Base-by-base conservation (phyloP, 2,329 filamentous ascomycete genomes). In the Colletotrichum godetiae region DNA sequence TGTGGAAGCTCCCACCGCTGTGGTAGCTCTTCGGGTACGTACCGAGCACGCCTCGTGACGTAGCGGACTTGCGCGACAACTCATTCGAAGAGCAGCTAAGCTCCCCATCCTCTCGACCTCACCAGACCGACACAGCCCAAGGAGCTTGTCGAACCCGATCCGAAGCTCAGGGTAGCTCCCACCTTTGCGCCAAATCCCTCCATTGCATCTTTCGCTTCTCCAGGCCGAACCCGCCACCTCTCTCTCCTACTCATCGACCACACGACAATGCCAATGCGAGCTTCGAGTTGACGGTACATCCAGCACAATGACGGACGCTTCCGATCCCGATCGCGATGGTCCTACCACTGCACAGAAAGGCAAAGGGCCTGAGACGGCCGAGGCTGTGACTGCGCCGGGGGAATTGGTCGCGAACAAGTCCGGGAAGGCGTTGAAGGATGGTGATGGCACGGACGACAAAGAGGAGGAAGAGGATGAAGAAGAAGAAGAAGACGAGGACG, bases 231-330 rank as follows among this genome's bases (percentile, higher is more conserved):
- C 58, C 42, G 46, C 67, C 46, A n/a, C 35, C 37, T 8, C 19
- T n/a, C 55, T 19, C 22, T 24, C 27, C 12, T 46, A 19, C 33
- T 27, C 29, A 60, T 22, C 37, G 29, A 24, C 67, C 35, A 68
- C 57, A 46, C 70, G 46, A 62, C 67, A 49, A 74, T 75, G 70
- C 57, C 58, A 56, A 27, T 68, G 55, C 59, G 5, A 53, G 61
- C 46, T 37, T 56, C 37, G 22, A 55, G 62, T 62, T 64, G 68
- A 57, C 67, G 69, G 70, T 66, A 75, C 71, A 74, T 74, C 75
- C 78, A 80, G 81, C 76, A 79, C 77, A 79, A 86, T 86, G 84
- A 86, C 84, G 79, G 81, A 84, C 77, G 80, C 79, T 52, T 68
- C 67, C 70, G 55, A 71, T 42, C 49, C 59, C 58, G 67, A 72